Evolutionary conservation across 31 red algal species (phyloP).

Genomic region (Odonthalia washingtoniensis): DNA sequence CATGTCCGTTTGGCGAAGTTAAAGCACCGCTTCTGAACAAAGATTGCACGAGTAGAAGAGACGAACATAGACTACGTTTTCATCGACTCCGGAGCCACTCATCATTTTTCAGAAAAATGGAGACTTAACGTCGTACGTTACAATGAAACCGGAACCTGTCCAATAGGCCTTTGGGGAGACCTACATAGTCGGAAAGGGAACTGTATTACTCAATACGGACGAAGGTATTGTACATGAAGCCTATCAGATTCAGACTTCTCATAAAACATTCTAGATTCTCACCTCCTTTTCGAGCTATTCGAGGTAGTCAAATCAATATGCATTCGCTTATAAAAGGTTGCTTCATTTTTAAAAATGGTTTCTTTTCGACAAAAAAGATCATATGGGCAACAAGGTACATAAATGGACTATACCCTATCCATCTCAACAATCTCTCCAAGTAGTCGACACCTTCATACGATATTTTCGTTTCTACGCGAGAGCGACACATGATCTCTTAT

Average conservation of each 20-base stretch:
- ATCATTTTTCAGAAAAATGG: background rate
- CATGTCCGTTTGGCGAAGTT: background rate
- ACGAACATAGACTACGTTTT: background rate
- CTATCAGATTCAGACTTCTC: conserved; percentile 3
- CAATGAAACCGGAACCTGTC: background rate
- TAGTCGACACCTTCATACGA: background rate
- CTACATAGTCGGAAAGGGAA: background rate
- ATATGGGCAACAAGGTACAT: background rate
- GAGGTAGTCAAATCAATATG: background rate
- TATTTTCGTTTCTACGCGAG: background rate
- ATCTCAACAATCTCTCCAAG: background rate
- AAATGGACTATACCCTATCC: background rate
- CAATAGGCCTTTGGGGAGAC: background rate
- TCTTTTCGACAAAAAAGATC: background rate
- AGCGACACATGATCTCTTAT: background rate
- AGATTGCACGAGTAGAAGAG: background rate
- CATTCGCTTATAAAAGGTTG: background rate
- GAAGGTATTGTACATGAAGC: background rate
- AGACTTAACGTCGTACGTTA: background rate
- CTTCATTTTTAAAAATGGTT: background rate
- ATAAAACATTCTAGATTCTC: background rate
- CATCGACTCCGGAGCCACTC: background rate
- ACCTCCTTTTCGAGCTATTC: conserved; percentile 35
- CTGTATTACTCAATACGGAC: background rate
- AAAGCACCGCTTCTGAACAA: background rate